Evolutionary conservation across 768 basidiomycete species (phyloP), one percentile per base, ranked within the genome.

Genomic region (Hypholoma fasciculare): DNA sequence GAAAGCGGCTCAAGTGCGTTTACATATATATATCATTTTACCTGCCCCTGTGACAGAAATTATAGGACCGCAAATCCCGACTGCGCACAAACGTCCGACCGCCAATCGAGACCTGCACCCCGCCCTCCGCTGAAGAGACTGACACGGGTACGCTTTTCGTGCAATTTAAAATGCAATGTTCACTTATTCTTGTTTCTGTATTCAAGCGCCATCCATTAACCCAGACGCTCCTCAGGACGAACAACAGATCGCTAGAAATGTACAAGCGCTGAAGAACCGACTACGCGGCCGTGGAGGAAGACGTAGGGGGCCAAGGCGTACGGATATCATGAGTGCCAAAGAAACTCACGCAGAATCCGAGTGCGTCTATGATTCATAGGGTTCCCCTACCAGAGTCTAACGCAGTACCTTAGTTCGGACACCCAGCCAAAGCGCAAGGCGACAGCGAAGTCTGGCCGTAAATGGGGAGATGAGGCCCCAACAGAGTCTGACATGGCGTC

Each of bases 401-500:
- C 48, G 17, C 40, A 37, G 23, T 30, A 34, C 42, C 30, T 27
- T 48, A 89, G 83, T 68, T 87, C 91, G 51, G 89, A 87, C 66
- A 80, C 82, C 16, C 77, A 84, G 23, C 62, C 77, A 26, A 90
- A 86, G 63, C 77, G 80, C 61, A 90, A 88, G 64, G 67, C 79
- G 0, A 87, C 89, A 55, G 70, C 81, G 3, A 94, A 95, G 73
- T 66, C 77, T 13, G 89, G 89, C 71, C 87, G 97, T 30, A 98
- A 94, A 74, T 99, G 97, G 97, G 94, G 88, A 20, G 86, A 96
- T 66, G 83, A 87, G 62, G 80, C 81, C 1, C 88, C 90, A 3
- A 88, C 86, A 9, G 92, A 93, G 62, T 80, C 82, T 14, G 97
- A 98, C 62, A 96, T 98, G 92, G 93, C 89, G 5, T 87, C 90